Conservation (phyloP, 1,284 basidiomycete species). For the Ganoderma meredithae region DNA sequence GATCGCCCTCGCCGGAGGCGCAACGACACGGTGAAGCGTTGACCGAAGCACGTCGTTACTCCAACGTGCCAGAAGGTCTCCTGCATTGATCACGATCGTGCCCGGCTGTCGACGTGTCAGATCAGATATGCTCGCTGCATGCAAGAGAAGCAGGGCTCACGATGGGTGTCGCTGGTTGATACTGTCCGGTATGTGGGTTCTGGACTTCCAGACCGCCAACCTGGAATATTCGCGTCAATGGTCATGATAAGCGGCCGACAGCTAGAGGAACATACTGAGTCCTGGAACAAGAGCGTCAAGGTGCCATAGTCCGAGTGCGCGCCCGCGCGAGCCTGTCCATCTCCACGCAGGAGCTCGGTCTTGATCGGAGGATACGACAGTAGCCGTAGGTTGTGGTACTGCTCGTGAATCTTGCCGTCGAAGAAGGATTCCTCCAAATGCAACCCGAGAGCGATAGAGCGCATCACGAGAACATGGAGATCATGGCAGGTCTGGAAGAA, state of each 20-base stretch:
- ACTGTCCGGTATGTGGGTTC: constrained; percentile 76
- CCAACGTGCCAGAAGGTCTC: constrained; percentile 85
- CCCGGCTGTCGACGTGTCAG: constrained; percentile 55
- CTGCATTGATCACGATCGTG: constrained; percentile 86
- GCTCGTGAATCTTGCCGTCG: constrained; percentile 74
- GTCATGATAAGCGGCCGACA: neutral
- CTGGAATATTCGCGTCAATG: constrained; percentile 37
- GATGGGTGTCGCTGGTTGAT: constrained; percentile 77
- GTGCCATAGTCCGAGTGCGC: constrained; percentile 90
- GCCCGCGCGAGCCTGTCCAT: constrained; percentile 81
- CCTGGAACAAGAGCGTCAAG: constrained; percentile 86
- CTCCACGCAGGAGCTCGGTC: constrained; percentile 59
- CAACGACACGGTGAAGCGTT: constrained; percentile 84
- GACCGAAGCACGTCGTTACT: constrained; percentile 83
- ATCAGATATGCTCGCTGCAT: neutral
- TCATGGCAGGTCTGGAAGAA: constrained; percentile 84
- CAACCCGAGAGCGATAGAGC: constrained; percentile 81
- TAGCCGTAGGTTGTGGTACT: constrained; percentile 79
- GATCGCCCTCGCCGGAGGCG: constrained; percentile 62
- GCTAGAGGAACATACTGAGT: constrained; percentile 54
- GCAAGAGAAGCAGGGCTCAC: constrained; percentile 48
- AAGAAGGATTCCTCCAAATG: constrained; percentile 78
- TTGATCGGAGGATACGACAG: constrained; percentile 80
- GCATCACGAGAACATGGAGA: constrained; percentile 79
- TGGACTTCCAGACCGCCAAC: constrained; percentile 87